phyloP scores from a whole-genome alignment of 2,329 filamentous ascomycete genomes.

The Xylaria sp. region DNA sequence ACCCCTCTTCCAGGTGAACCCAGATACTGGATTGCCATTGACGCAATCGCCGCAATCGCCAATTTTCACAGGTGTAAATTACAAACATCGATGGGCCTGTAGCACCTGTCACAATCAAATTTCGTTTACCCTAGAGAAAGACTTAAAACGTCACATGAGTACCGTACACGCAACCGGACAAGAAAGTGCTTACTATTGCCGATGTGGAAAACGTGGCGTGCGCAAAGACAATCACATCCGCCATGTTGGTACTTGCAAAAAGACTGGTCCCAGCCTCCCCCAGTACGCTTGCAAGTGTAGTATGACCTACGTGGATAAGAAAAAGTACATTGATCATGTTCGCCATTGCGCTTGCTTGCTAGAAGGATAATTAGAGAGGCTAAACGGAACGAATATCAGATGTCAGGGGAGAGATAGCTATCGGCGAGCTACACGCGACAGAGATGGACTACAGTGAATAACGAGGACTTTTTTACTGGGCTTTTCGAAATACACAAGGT shows the following conservation, averaged over 20 bases:
- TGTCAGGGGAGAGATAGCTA: too few species aligned
- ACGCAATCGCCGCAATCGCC: not conserved
- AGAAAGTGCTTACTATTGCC: not conserved
- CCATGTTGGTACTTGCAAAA: not conserved
- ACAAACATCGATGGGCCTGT: not conserved
- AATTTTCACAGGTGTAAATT: not conserved
- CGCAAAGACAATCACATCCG: not conserved
- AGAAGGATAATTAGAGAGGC: too few species aligned
- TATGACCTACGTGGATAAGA: not conserved
- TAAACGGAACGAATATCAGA: not conserved
- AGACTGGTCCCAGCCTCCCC: not conserved
- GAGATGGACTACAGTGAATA: too few species aligned
- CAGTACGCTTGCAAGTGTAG: not conserved
- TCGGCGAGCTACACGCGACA: too few species aligned
- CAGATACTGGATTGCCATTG: not conserved
- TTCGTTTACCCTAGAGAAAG: not conserved
- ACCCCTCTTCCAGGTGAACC: not conserved
- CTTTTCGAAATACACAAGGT: too few species aligned
- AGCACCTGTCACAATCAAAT: not conserved
- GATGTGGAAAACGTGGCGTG: not conserved
- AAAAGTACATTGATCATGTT: not conserved
- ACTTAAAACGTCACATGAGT: conserved; percentile 1
- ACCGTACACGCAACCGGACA: not conserved
- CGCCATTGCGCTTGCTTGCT: not conserved
- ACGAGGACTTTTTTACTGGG: too few species aligned